These are phyloP conservation scores for Ophiosphaerella korrae DNA, from an alignment of 2,329 filamentous ascomycete species.

Conservation along the genomic window DNA sequence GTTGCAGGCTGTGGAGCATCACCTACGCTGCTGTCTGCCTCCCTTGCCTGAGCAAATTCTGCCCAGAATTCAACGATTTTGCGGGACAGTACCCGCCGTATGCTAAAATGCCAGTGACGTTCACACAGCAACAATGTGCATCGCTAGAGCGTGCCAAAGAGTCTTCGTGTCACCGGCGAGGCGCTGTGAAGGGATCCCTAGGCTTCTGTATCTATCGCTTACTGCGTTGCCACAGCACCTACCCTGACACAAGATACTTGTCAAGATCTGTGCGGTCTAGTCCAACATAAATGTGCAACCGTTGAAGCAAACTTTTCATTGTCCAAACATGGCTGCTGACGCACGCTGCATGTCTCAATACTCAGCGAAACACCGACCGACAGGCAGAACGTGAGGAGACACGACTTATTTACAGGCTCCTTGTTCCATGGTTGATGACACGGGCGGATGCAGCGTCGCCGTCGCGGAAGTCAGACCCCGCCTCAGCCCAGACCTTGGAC, in stretches of 20 bases:
- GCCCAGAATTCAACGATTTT: conserved; percentile 28
- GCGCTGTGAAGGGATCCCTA: conserved; percentile 23
- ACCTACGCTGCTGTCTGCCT: conserved; percentile 9
- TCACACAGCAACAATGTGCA: conserved; percentile 20
- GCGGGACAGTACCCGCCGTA: conserved; percentile 23
- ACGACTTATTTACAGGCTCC: conserved; percentile 18
- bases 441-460: conserved; percentile 26
- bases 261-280: conserved; percentile 29
- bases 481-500: conserved; percentile 23
- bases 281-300: conserved; percentile 20
- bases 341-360: conserved; percentile 35
- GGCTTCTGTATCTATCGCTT: conserved; percentile 26
- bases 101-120: conserved; percentile 24
- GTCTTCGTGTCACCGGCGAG: conserved; percentile 20
- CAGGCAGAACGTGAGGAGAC: neutral
- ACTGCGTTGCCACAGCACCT: conserved; percentile 22
- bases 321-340: conserved; percentile 25
- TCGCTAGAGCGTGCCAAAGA: conserved; percentile 14
- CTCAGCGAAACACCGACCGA: conserved; percentile 18
- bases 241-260: conserved; percentile 26
- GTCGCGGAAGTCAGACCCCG: conserved; percentile 23
- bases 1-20: conserved; percentile 28
- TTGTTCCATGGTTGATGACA: conserved; percentile 25
- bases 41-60: conserved; percentile 31
- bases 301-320: conserved; percentile 38